Conservation (phyloP, 331 rosid genomes). For the Pyrus hybrid region DNA sequence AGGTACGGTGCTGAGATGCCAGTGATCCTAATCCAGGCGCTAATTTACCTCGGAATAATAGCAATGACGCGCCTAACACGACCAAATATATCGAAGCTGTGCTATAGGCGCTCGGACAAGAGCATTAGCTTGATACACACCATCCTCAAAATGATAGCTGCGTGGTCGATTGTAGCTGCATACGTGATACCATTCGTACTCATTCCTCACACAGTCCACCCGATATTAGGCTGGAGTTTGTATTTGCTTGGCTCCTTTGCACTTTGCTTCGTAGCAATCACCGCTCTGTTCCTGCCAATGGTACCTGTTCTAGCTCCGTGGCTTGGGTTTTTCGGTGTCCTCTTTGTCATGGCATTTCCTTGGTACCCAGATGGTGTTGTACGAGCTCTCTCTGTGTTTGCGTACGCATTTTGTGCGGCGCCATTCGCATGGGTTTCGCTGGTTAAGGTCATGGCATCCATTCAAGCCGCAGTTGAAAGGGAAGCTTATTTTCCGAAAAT, state of each 20-base stretch:
- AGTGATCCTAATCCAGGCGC: slow-evolving; percentile 38
- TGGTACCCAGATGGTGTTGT: slow-evolving; percentile 67
- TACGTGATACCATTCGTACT: slow-evolving; percentile 53
- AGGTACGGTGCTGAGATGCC: slow-evolving; percentile 74
- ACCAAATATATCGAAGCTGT: slow-evolving; percentile 66
- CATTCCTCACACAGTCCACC: slow-evolving; percentile 79
- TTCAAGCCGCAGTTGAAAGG: slow-evolving; percentile 60
- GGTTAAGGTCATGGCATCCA: slow-evolving; percentile 41
- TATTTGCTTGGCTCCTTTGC: slow-evolving; percentile 58
- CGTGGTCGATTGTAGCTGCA: slow-evolving; percentile 66
- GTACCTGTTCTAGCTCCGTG: slow-evolving; percentile 52
- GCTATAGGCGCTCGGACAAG: slow-evolving; percentile 66
- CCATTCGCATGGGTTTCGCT: slow-evolving; percentile 60
- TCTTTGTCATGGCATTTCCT: slow-evolving; percentile 73
- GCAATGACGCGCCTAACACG: slow-evolving; percentile 64
- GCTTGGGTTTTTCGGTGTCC: slow-evolving; percentile 46
- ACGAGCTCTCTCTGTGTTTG: slow-evolving; percentile 61
- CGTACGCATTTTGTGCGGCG: slow-evolving; percentile 60
- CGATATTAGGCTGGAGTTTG: slow-evolving; percentile 71
- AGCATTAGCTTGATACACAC: slow-evolving; percentile 36
- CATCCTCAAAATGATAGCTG: slow-evolving; percentile 44
- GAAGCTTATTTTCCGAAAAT: slow-evolving; percentile 56
- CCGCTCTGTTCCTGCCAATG: slow-evolving; percentile 55
- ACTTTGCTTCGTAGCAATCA: slow-evolving; percentile 40
- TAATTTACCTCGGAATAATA: slow-evolving; percentile 46